Evolutionary conservation across 2,329 filamentous ascomycete genomes (phyloP).

Genomic region (Paecilomyces niveus): DNA sequence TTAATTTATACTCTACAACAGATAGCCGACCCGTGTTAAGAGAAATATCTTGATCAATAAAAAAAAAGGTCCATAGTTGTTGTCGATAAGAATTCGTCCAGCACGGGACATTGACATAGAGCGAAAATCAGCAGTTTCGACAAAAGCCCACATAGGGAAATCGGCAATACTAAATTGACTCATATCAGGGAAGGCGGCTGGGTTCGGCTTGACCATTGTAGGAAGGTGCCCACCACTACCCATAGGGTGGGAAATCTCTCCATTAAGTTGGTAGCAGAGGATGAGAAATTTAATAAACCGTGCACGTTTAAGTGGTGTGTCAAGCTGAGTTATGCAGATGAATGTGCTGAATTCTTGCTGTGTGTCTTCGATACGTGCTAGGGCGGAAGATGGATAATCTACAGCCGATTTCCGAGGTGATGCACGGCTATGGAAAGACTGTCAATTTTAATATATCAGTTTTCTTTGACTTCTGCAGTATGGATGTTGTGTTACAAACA

Average conservation of each 20-base stretch:
- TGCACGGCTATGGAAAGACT: too few relatives aligned
- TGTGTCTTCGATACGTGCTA: too few relatives aligned
- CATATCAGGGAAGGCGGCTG: neutral
- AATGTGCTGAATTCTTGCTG: too few relatives aligned
- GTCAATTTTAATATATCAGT: too few relatives aligned
- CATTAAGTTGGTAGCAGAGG: neutral
- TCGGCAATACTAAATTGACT: neutral
- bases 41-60: neutral
- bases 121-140: neutral
- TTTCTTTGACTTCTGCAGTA: too few relatives aligned
- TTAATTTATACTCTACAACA: neutral
- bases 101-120: neutral
- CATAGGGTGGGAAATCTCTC: neutral
- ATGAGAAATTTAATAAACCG: neutral
- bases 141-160: neutral
- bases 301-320: too few relatives aligned
- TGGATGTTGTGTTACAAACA: neutral
- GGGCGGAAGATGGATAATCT: too few relatives aligned
- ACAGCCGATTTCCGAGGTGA: too few relatives aligned
- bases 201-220: neutral
- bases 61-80: neutral
- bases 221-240: neutral
- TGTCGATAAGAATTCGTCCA: neutral
- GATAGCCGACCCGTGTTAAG: neutral
- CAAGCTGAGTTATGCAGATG: too few relatives aligned